Conservation (phyloP, 768 basidiomycete species). For the Neoboletus magnificus region DNA sequence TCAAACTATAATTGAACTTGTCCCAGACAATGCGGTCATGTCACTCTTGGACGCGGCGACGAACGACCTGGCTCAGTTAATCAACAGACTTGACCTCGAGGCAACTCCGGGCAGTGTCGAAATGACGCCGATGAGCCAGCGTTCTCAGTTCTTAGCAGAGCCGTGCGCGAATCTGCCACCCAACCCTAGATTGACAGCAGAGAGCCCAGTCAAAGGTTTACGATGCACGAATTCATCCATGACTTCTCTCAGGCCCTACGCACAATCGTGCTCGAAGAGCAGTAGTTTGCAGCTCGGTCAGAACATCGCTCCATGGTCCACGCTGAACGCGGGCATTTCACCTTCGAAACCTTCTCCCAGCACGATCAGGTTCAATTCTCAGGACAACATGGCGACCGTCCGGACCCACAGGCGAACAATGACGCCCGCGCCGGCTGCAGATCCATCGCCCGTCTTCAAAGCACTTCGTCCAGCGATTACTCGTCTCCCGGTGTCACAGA, state of each 20-base stretch:
- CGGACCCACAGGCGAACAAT: constrained; percentile 49
- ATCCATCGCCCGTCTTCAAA: constrained; percentile 57
- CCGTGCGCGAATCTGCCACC: constrained; percentile 29
- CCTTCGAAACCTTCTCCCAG: constrained; percentile 34
- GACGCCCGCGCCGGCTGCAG: constrained; percentile 57
- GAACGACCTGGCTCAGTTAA: constrained; percentile 72
- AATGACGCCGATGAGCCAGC: constrained; percentile 38
- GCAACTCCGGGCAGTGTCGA: constrained; percentile 65
- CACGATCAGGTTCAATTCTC: constrained; percentile 18
- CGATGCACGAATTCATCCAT: constrained; percentile 41
- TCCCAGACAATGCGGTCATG: constrained; percentile 46
- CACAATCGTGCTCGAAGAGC: constrained; percentile 29
- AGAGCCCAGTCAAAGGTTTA: constrained; percentile 38
- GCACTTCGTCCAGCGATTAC: constrained; percentile 50
- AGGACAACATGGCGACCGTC: constrained; percentile 25
- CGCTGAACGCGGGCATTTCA: constrained; percentile 39
- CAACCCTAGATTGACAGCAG: constrained; percentile 25
- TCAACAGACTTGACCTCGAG: constrained; percentile 77
- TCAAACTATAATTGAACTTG: neutral
- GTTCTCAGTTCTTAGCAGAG: constrained; percentile 18
- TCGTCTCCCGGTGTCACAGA: constrained; percentile 19
- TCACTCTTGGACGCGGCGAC: constrained; percentile 78
- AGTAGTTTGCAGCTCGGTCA: constrained; percentile 39
- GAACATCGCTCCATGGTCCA: constrained; percentile 64
- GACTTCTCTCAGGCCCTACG: constrained; percentile 51